Evolutionary conservation across 306 rosid genomes (phyloP).

Genomic region (Pyrus bretschneideri): DNA sequence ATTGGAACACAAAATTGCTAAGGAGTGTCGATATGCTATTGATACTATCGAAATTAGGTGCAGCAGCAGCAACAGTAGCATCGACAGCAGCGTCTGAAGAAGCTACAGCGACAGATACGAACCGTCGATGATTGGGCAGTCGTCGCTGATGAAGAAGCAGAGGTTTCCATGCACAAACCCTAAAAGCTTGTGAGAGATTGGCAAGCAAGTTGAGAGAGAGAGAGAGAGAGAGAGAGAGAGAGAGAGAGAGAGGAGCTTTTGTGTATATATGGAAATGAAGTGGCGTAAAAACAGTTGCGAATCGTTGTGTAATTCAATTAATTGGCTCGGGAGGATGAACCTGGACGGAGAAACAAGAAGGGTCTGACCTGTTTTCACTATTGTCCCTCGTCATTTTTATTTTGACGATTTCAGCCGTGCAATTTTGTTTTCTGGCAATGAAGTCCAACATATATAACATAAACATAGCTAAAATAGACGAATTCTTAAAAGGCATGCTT

Average conservation of each 20-base stretch:
- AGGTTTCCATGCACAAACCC: conserved; percentile 34
- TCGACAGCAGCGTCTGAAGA: conserved; percentile 50
- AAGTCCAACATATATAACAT: too few relatives aligned
- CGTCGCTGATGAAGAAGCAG: conserved; percentile 17
- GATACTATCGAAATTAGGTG: conserved; percentile 17
- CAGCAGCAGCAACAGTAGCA: conserved; percentile 65
- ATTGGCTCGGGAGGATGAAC: background rate
- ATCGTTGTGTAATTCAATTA: background rate
- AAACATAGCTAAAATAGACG: too few relatives aligned
- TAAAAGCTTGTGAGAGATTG: background rate
- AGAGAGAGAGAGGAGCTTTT: background rate
- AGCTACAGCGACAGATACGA: conserved; percentile 36
- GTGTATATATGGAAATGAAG: background rate
- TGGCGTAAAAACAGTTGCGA: background rate
- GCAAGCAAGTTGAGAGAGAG: too few relatives aligned
- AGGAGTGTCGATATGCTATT: background rate
- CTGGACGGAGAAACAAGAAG: background rate
- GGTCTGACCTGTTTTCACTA: background rate
- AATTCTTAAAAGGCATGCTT: too few relatives aligned
- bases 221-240: background rate
- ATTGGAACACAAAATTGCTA: background rate
- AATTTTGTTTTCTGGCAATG: too few relatives aligned
- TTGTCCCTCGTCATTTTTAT: background rate
- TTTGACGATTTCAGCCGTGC: background rate
- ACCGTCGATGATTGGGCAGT: conserved; percentile 12